Conservation (phyloP, 345 rosid genomes). For the Cardamine resedifolia region DNA sequence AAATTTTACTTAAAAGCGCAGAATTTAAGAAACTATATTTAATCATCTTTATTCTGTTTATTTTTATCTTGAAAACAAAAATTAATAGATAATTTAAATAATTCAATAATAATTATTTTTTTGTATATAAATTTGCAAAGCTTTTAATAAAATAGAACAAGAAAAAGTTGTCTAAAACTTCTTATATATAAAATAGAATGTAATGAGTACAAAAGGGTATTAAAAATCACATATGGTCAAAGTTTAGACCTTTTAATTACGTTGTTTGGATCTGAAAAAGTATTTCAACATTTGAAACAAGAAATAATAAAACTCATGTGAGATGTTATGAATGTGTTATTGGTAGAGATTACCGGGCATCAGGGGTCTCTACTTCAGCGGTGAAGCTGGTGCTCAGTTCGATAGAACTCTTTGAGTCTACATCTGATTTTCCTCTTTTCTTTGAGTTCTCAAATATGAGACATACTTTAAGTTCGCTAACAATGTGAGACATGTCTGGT, state of each 20-base stretch:
- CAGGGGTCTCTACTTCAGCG: slow-evolving; percentile 8
- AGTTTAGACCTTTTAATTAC: neutral
- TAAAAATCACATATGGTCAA: neutral
- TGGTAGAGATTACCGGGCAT: neutral
- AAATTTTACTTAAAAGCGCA: no score
- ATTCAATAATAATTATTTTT: no score
- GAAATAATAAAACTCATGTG: neutral
- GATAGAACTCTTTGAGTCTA: slow-evolving; percentile 5
- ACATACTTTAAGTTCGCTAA: slow-evolving; percentile 8
- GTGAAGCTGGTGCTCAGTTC: slow-evolving; percentile 7
- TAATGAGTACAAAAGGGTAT: no score
- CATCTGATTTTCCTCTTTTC: neutral
- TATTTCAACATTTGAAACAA: neutral
- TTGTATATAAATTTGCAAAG: no score
- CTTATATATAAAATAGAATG: no score
- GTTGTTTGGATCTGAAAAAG: neutral
- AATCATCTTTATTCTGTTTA: no score
- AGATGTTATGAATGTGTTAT: neutral
- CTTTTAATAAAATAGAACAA: no score
- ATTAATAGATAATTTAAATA: no score
- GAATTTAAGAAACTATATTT: no score
- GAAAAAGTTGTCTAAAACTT: no score
- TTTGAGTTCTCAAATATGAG: slow-evolving; percentile 15
- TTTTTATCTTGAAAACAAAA: no score
- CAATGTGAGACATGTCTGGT: slow-evolving; percentile 33